phyloP scores from a whole-genome alignment of 768 basidiomycete genomes.

The Tricholoma terreum region DNA sequence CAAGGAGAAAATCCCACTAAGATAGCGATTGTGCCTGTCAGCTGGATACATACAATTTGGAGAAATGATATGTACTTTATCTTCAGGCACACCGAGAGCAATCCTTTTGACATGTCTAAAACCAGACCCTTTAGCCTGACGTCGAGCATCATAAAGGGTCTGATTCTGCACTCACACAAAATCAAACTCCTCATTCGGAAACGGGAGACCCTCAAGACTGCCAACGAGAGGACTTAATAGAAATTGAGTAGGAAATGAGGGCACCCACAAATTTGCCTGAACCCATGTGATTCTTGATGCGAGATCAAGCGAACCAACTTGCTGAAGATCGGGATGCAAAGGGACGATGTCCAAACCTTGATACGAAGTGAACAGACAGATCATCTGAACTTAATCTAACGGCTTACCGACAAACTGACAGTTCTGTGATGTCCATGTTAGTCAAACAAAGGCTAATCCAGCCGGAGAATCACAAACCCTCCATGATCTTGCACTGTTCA shows the following conservation, averaged over 20 bases:
- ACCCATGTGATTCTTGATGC: conserved; percentile 67
- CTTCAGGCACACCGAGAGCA: conserved; percentile 71
- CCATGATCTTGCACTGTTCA: conserved; percentile 64
- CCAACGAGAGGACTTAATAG: conserved; percentile 8
- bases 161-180: conserved; percentile 53
- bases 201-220: conserved; percentile 69
- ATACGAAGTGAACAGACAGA: not conserved
- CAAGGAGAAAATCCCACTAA: conserved; percentile 67
- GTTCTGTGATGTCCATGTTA: conserved; percentile 32
- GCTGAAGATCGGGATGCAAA: conserved; percentile 64
- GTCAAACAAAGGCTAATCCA: not conserved
- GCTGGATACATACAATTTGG: not conserved
- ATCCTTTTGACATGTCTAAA: conserved; percentile 67
- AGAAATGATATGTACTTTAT: conserved; percentile 46
- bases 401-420: conserved; percentile 61
- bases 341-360: conserved; percentile 70
- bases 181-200: conserved; percentile 71
- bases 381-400: not conserved
- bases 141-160: not conserved
- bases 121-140: conserved; percentile 5
- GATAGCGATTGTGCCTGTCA: not conserved
- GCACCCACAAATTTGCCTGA: conserved; percentile 65
- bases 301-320: conserved; percentile 54
- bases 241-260: conserved; percentile 3
- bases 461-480: conserved; percentile 40